These are phyloP conservation scores for Candida sp. DNA, from an alignment of 1,139 yeast species.

Conservation along the genomic window DNA sequence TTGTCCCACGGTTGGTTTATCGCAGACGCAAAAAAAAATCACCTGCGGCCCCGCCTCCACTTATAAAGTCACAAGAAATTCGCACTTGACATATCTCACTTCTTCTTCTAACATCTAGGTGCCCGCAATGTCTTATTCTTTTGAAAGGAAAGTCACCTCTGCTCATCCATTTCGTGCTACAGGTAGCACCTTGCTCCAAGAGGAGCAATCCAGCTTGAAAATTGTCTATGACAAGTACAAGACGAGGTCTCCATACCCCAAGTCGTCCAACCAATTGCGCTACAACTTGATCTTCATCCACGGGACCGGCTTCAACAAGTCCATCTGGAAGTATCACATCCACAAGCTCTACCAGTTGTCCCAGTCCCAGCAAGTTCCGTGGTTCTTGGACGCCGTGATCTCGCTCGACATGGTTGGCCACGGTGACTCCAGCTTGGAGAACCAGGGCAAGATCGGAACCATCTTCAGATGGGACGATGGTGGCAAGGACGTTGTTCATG, in stretches of 20 bases:
- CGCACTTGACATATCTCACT: background rate
- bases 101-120: background rate
- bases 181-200: conserved; percentile 32
- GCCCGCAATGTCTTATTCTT: conserved; percentile 17
- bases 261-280: conserved; percentile 23
- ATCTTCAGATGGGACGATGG: conserved; percentile 68
- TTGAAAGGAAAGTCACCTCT: conserved; percentile 28
- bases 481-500: conserved; percentile 56
- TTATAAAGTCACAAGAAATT: background rate
- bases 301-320: conserved; percentile 75
- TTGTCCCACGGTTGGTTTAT: background rate
- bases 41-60: background rate
- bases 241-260: conserved; percentile 20
- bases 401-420: conserved; percentile 65
- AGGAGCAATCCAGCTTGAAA: conserved; percentile 28
- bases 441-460: conserved; percentile 58
- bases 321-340: conserved; percentile 65
- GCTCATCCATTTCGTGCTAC: conserved; percentile 36
- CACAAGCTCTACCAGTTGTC: conserved; percentile 40
- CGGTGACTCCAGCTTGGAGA: conserved; percentile 67
- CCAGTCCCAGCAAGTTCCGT: conserved; percentile 19
- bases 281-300: conserved; percentile 65
- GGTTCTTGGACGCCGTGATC: conserved; percentile 43
- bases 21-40: background rate
- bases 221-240: conserved; percentile 42